These are phyloP conservation scores for Yamadazyma atmosphaerica DNA, from an alignment of 1,139 yeast species.

Conservation along the genomic window DNA sequence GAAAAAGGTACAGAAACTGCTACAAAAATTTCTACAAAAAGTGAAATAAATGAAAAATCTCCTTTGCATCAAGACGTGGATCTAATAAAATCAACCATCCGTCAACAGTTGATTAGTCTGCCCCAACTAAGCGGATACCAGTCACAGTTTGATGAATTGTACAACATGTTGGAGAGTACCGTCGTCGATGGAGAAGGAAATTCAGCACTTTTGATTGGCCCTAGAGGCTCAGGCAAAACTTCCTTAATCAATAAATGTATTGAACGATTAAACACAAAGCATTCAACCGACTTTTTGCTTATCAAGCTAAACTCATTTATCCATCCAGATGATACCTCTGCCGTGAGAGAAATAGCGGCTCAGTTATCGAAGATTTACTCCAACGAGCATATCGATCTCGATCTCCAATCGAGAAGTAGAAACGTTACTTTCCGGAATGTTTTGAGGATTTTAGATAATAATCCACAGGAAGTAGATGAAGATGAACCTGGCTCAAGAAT, in stretches of 20 bases:
- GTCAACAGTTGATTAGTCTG: neutral
- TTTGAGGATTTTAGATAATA: conserved; percentile 29
- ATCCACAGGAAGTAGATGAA: conserved; percentile 3
- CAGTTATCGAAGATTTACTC: conserved; percentile 62
- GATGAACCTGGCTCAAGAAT: conserved; percentile 23
- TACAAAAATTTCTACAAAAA: no score
- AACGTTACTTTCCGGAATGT: conserved; percentile 43
- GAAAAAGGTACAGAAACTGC: no score
- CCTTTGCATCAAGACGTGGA: no score
- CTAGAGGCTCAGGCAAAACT: conserved; percentile 78
- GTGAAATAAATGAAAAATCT: no score
- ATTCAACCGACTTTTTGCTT: conserved; percentile 53
- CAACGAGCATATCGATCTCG: conserved; percentile 21
- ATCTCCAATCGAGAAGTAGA: conserved; percentile 46
- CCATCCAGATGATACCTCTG: conserved; percentile 74
- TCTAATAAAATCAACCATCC: neutral
- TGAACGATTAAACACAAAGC: conserved; percentile 36
- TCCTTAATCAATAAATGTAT: conserved; percentile 61
- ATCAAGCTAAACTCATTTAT: conserved; percentile 69
- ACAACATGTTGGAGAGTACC: conserved; percentile 52
- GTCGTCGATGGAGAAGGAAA: conserved; percentile 74
- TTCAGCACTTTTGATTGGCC: conserved; percentile 78
- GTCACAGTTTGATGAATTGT: conserved; percentile 11
- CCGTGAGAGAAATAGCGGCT: conserved; percentile 81
- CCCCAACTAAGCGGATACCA: conserved; percentile 1